Evolutionary conservation across 192 early-diverging fungal genomes (phyloP).

Genomic region (Coemansia nantahalensis): DNA sequence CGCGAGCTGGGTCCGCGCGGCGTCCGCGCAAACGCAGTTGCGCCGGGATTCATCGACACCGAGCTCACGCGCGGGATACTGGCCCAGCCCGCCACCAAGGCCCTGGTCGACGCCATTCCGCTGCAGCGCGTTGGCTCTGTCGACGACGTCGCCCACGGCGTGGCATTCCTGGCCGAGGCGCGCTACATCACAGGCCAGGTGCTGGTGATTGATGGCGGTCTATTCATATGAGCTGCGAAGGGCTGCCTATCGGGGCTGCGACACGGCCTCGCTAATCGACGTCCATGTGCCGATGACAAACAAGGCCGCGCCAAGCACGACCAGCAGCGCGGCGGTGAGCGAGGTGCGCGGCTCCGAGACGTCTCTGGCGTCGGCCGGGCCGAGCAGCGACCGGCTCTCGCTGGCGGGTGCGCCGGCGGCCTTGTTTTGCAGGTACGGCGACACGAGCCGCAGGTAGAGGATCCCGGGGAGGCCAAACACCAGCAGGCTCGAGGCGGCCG

Average conservation of each 20-base stretch:
- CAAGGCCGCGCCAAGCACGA: conserved; percentile 26
- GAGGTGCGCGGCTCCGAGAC: conserved; percentile 32
- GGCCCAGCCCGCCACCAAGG: conserved; percentile 7
- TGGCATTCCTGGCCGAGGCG: conserved; percentile 30
- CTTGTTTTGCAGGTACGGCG: conserved; percentile 24
- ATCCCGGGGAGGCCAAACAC: conserved; percentile 41
- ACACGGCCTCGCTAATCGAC: conserved; percentile 24
- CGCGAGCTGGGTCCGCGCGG: conserved; percentile 70
- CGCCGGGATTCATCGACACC: conserved; percentile 86
- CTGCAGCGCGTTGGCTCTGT: conserved; percentile 11
- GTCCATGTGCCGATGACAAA: conserved; percentile 45
- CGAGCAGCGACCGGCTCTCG: conserved; percentile 8
- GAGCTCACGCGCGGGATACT: conserved; percentile 22
- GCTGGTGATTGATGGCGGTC: conserved; percentile 44
- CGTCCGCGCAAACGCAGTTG: conserved; percentile 78
- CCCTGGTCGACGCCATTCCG: conserved; percentile 25
- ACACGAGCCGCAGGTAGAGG: conserved; percentile 37
- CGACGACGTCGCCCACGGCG: conserved; percentile 41
- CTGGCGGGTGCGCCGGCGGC: neutral
- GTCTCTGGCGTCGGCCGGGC: neutral
- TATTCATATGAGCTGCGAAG: conserved; percentile 15
- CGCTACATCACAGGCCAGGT: conserved; percentile 43
- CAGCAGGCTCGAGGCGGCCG: conserved; percentile 38
- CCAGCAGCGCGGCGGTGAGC: conserved; percentile 14
- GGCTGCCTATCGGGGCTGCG: neutral